Evolutionary conservation across 805 yeast genomes (phyloP).

Genomic region (Metschnikowia shivogae): DNA sequence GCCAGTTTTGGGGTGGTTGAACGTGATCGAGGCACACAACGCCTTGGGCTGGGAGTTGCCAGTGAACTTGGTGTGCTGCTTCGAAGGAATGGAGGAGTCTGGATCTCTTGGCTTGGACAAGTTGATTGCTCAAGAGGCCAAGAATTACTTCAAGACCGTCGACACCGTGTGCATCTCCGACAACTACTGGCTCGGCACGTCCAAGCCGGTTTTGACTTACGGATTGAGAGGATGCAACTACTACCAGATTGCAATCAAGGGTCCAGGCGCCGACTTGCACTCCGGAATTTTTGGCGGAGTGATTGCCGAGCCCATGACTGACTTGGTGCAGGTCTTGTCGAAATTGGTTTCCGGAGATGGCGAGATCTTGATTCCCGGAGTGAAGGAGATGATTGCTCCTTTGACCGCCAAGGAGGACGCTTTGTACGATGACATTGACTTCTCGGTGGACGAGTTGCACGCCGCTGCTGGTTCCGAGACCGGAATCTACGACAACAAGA

Average conservation of each 20-base stretch:
- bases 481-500: slow-evolving; percentile 68
- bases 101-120: slow-evolving; percentile 91
- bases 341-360: slow-evolving; percentile 79
- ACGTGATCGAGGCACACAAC: slow-evolving; percentile 85
- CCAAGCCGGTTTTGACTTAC: slow-evolving; percentile 93
- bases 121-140: slow-evolving; percentile 75
- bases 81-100: slow-evolving; percentile 99
- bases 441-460: slow-evolving; percentile 77
- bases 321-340: slow-evolving; percentile 72
- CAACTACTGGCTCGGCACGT: slow-evolving; percentile 98
- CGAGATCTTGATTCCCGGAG: slow-evolving; percentile 80
- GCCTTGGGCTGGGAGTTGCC: slow-evolving; percentile 85
- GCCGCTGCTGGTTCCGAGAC: slow-evolving; percentile 87
- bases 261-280: slow-evolving; percentile 97
- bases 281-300: slow-evolving; percentile 97
- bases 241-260: slow-evolving; percentile 75
- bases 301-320: slow-evolving; percentile 96
- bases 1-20: slow-evolving; percentile 96
- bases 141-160: slow-evolving; percentile 75
- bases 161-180: slow-evolving; percentile 96
- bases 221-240: slow-evolving; percentile 97
- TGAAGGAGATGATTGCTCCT: slow-evolving; percentile 92
- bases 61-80: slow-evolving; percentile 86
- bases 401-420: slow-evolving; percentile 74
- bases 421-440: slow-evolving; percentile 83